These are phyloP conservation scores for Neurospora sp. DNA, from an alignment of 495 filamentous ascomycete genomes.

Conservation along the genomic window DNA sequence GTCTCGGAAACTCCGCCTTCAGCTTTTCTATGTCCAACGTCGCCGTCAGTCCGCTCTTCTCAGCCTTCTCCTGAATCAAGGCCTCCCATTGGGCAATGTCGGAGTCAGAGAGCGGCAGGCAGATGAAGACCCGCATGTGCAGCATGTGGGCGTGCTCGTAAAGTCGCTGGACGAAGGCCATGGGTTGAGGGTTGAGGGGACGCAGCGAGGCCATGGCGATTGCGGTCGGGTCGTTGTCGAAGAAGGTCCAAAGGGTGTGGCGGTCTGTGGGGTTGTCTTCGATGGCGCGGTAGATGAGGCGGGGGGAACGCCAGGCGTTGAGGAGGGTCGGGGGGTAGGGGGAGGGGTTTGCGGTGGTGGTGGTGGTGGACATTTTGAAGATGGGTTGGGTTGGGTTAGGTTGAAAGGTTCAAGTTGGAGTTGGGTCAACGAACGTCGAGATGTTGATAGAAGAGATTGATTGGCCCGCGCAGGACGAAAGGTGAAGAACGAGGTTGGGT, in stretches of 20 bases:
- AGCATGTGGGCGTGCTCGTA: constrained; percentile 19
- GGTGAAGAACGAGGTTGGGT: background rate
- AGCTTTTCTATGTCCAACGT: background rate
- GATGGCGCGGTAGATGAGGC: constrained; percentile 27
- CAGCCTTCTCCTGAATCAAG: no score
- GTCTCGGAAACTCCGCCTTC: background rate
- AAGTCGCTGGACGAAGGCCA: constrained; percentile 1
- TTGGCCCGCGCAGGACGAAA: background rate
- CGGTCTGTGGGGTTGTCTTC: constrained; percentile 23
- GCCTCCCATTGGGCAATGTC: background rate
- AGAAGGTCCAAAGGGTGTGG: constrained; percentile 14
- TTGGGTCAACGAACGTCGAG: background rate
- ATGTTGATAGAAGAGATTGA: background rate
- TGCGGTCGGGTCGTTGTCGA: constrained; percentile 16
- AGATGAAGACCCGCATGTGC: constrained; percentile 32
- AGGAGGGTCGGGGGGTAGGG: background rate
- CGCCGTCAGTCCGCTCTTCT: background rate
- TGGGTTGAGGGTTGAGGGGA: constrained; percentile 15
- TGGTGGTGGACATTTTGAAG: background rate
- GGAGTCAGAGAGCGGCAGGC: constrained; percentile 14
- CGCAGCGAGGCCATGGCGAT: constrained; percentile 14
- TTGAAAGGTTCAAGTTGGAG: background rate
- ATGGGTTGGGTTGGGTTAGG: background rate
- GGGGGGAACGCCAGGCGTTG: constrained; percentile 19
- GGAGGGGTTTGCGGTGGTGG: background rate